Evolutionary conservation across 2,329 filamentous ascomycete species (phyloP), one percentile per base, ranked within the genome.

Genomic region (Epichloe baconii): DNA sequence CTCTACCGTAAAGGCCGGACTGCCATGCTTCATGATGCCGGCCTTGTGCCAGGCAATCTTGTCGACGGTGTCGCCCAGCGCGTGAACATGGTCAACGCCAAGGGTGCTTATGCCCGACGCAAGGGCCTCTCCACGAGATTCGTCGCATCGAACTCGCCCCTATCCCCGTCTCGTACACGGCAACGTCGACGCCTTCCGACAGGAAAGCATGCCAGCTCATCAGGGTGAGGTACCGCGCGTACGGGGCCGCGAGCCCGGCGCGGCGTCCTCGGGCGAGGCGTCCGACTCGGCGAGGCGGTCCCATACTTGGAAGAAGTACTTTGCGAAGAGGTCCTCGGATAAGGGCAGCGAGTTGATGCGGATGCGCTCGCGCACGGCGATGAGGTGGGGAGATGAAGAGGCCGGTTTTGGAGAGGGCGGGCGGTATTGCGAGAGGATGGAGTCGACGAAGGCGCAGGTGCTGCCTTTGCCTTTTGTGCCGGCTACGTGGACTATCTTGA

Each of bases 391-490:
- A 85, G 35, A 79, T 86, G 68, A 83, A 84, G 35, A 86, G 74
- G 12, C 83, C 83, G 40, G 78, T 72, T 57, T 72, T 77, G 49
- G 55, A 62, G 31, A 72, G 72, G 59, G 56, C 26, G 58, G 52
- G 17, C 71, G 71, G 58, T 80, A 76, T 49, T 71, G 71, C 15
- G 70, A 67, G 44, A 88, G 73, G 54, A 87, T 80, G 7, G 78
- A 79, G 54, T 80, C 74, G 52, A 79, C 72, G 56, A 83, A 86
- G 40, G 82, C 83, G 60, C 83, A 87, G 1, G 82, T 85, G 59
- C 78, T 83, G 31, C 84, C 85, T 66, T 88, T 88, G 5, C 85
- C 85, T 64, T 88, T 88, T n/a, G 83, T 88, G 5, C 85, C 85
- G 23, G 83, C 78, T 26, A 88, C 76, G 65, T 87, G 83, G 40